phyloP scores from a whole-genome alignment of 2,329 filamentous ascomycete genomes.

The Epichloe brachyelytri region DNA sequence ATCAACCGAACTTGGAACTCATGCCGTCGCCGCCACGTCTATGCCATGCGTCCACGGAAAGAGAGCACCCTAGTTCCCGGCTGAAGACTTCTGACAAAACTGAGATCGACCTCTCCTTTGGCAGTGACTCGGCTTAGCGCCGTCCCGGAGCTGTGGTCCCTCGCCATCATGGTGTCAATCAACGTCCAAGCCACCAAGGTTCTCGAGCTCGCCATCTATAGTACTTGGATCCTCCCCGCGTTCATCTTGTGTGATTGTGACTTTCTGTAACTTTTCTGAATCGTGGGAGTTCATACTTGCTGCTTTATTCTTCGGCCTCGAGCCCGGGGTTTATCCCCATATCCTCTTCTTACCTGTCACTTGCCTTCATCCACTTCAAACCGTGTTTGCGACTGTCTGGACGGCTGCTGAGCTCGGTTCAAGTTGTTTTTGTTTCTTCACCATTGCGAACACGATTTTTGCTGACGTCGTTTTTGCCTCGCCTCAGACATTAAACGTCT shows the following conservation, averaged over 20 bases:
- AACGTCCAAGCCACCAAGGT: background rate
- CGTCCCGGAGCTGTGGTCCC: slow-evolving; percentile 3
- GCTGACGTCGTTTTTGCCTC: background rate
- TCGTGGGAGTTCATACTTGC: background rate
- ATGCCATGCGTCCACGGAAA: no score
- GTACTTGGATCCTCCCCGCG: background rate
- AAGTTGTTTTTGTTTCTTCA: background rate
- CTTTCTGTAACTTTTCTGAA: background rate
- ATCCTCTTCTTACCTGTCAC: background rate
- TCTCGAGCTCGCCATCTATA: background rate
- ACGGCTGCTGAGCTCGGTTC: background rate
- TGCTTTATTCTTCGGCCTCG: background rate
- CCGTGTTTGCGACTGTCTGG: background rate
- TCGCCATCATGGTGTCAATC: background rate
- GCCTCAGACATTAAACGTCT: background rate
- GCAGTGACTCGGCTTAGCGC: slow-evolving; percentile 6
- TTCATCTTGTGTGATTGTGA: background rate
- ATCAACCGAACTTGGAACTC: background rate
- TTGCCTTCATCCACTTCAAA: background rate
- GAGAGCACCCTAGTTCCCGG: background rate
- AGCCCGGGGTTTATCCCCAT: slow-evolving; percentile 1
- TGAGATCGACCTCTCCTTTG: slow-evolving; percentile 4
- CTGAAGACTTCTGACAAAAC: slow-evolving; percentile 1
- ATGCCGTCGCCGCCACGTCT: background rate
- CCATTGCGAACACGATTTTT: background rate